Base-by-base conservation (phyloP, 1,284 basidiomycete genomes). In the Rhodotorula sp. region DNA sequence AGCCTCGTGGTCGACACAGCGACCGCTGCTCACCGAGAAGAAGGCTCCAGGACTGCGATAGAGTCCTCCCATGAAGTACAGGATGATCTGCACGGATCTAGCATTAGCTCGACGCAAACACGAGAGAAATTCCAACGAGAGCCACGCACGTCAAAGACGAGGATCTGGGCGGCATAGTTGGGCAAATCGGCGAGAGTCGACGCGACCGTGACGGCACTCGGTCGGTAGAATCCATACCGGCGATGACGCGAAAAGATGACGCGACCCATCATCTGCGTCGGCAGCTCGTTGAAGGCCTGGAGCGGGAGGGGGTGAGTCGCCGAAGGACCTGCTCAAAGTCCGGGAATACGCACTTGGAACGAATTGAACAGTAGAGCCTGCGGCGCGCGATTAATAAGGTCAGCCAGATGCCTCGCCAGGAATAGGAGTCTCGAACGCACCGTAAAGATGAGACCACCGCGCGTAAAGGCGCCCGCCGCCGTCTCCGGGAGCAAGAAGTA, bases 391-490 rank as follows among this genome's bases (percentile, higher is more conserved):
- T 34, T 29, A 29, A 23, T 31, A 47, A 21, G n/a, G 64, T 43
- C 3, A 21, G 48, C 5, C n/a, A 12, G 7, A 43, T 23, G 29
- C 29, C 29, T 29, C 29, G 29, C 29, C 29, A 29, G 29, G 29
- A 29, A 29, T 2, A 29, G 29, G 29, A 29, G 29, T 29, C 29
- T 29, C 29, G 29, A 29, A 65, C 54, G 82, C 63, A 88, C 88
- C 61, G 84, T 70, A 68, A 80, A 79, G 67, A 95, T 87, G 58
- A 92, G 87, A 82, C 91, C 88, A 46, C 92, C 93, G 74, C 92
- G 87, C 26, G 92, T 93, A 83, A 96, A 96, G 0, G 90, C 91
- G 51, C 92, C 92, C 52, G 86, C 86, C 15, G 92, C 87, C 0
- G 90, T 89, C 23, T 85, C 77, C 5, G 91, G 90, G 46, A 91